phyloP scores from a whole-genome alignment of 2,329 filamentous ascomycete species.

The Fusarium sp. region DNA sequence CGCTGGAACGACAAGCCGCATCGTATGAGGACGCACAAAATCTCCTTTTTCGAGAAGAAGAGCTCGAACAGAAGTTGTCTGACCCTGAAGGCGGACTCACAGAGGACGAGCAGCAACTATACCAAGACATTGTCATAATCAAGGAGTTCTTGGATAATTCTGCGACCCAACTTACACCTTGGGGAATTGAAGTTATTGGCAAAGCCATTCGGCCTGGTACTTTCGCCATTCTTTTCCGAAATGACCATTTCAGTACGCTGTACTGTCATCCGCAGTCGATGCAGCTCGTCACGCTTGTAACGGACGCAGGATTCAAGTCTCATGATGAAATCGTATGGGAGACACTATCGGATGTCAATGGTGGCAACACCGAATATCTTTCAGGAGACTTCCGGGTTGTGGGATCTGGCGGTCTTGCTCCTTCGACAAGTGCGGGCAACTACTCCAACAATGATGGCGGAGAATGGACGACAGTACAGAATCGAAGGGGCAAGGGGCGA shows the following conservation, averaged over 20 bases:
- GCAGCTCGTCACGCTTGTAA: slow-evolving; percentile 84
- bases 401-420: slow-evolving; percentile 57
- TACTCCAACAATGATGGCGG: slow-evolving; percentile 40
- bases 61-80: slow-evolving; percentile 80
- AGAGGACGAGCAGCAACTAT: slow-evolving; percentile 77
- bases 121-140: slow-evolving; percentile 85
- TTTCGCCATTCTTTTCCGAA: slow-evolving; percentile 92
- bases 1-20: slow-evolving; percentile 77
- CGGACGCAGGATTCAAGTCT: slow-evolving; percentile 87
- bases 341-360: slow-evolving; percentile 86
- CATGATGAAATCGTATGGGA: slow-evolving; percentile 98
- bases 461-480: slow-evolving; percentile 66
- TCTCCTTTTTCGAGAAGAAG: slow-evolving; percentile 87
- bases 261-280: slow-evolving; percentile 85
- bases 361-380: slow-evolving; percentile 82
- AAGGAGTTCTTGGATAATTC: slow-evolving; percentile 82
- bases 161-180: slow-evolving; percentile 86
- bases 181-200: slow-evolving; percentile 79
- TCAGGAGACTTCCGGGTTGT: slow-evolving; percentile 90
- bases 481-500: slow-evolving; percentile 42
- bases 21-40: slow-evolving; percentile 95
- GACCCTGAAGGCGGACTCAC: slow-evolving; percentile 61
- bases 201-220: slow-evolving; percentile 77
- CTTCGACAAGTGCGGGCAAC: slow-evolving; percentile 24
- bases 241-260: slow-evolving; percentile 95